Base-by-base conservation (phyloP, 805 yeast genomes). In the Ogataea pini region DNA sequence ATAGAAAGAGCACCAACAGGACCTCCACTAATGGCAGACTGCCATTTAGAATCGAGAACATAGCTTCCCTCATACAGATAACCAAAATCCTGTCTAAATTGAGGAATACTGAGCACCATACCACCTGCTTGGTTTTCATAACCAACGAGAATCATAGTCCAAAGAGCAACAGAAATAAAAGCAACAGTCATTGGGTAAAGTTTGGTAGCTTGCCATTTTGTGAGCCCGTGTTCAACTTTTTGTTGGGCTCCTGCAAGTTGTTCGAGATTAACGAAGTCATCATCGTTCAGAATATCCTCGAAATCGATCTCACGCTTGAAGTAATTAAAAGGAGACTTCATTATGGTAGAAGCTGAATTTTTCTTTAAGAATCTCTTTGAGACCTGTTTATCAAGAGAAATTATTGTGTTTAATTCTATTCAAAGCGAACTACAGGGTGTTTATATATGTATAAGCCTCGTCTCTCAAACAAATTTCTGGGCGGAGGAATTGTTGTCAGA, bases 31-130 rank as follows among this genome's bases (percentile, higher is more conserved):
- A 74, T 60, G 14, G 71, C 76, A 27, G 74, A 72, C 51, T 50
- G 80, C 78, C 78, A 75, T 19, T 63, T 58, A 16, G 73, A 67
- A n/a, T 69, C 65, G 7, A 76, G 50, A 46, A 71, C 72, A 44
- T 63, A 71, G 2, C 19, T 37, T 4, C 55, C 62, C 4, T 50
- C 60, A 38, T 60, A 65, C 19, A 55, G 56, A 8, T 63, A 62
- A 53, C 57, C 59, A 56, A 53, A 64, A 54, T 55, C 79, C 71
- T 59, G 57, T 67, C 69, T 69, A 61, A 58, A 64, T 54, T 57
- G 64, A 42, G 63, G 73, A 65, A 55, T 71, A 53, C 49, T 68
- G 63, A 65, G 62, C 59, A 54, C 71, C 65, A 63, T 64, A 67
- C 67, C 73, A 62, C 51, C 73, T 55, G 63, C 68, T 53, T 60